Conservation (phyloP, 106 monocot species). For the Hemerocallis citrina region DNA sequence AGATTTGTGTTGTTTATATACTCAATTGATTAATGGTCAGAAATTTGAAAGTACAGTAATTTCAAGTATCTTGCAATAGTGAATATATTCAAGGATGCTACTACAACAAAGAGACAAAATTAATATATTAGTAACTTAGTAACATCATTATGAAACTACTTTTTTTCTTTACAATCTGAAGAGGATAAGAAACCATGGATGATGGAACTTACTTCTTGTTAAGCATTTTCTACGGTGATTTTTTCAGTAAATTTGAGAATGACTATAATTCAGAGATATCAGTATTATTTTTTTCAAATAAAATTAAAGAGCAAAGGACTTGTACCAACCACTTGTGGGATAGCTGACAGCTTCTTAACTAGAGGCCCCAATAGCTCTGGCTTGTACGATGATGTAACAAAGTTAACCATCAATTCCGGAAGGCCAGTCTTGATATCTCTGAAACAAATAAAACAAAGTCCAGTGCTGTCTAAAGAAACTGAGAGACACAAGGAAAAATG, state of each 20-base stretch:
- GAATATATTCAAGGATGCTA: too few relatives aligned
- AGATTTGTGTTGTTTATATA: too few relatives aligned
- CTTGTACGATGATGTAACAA: constrained; percentile 82
- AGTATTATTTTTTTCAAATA: neutral
- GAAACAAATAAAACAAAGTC: constrained; percentile 20
- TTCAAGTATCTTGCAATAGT: neutral
- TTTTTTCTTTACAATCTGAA: neutral
- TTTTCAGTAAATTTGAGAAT: neutral
- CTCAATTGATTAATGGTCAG: too few relatives aligned
- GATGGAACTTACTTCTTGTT: too few relatives aligned
- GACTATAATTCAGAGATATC: neutral
- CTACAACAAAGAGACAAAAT: too few relatives aligned
- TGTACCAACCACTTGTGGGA: constrained; percentile 84
- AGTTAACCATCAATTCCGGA: constrained; percentile 92
- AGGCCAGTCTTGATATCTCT: constrained; percentile 53
- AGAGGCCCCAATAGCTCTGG: constrained; percentile 63
- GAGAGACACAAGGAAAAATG: neutral
- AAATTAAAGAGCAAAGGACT: neutral
- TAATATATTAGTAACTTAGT: too few relatives aligned
- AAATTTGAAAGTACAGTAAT: too few relatives aligned
- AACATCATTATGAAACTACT: neutral
- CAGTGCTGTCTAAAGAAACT: neutral
- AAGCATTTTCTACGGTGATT: neutral
- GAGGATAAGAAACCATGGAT: too few relatives aligned
- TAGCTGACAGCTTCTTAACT: constrained; percentile 48